Evolutionary conservation across 352 stramenopile genomes (phyloP).

Genomic region (Pythium rhizo-oryzae): DNA sequence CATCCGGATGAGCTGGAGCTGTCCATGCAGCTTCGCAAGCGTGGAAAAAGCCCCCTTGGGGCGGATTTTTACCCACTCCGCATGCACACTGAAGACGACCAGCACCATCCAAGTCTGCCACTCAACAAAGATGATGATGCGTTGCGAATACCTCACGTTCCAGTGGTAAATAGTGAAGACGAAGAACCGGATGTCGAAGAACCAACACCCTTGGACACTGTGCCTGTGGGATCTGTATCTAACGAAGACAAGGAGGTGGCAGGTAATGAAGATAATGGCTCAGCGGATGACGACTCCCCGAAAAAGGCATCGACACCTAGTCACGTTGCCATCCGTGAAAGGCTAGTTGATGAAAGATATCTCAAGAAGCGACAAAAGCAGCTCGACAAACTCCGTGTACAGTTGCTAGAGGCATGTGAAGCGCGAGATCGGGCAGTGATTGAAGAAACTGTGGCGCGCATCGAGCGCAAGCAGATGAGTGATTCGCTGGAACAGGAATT

Average conservation of each 20-base stretch:
- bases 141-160: constrained; percentile 16
- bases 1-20: constrained; percentile 40
- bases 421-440: constrained; percentile 50
- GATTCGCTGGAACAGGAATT: constrained; percentile 67
- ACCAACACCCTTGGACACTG: constrained; percentile 25
- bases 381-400: constrained; percentile 61
- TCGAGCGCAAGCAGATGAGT: constrained; percentile 78
- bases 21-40: constrained; percentile 12
- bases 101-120: constrained; percentile 30
- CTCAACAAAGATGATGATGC: constrained; percentile 18
- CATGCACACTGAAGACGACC: constrained; percentile 33
- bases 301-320: constrained; percentile 20
- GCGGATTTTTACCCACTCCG: constrained; percentile 20
- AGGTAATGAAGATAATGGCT: neutral
- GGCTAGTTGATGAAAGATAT: constrained; percentile 79
- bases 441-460: constrained; percentile 61
- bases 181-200: constrained; percentile 28
- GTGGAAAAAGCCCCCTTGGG: constrained; percentile 7
- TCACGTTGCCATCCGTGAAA: constrained; percentile 37
- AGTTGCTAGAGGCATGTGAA: constrained; percentile 46
- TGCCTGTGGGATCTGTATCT: neutral
- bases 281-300: neutral
- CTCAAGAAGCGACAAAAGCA: constrained; percentile 77
- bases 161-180: constrained; percentile 16
- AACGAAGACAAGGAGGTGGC: neutral